Percentiles rank a stretch among this genome's conserved stretches.
phyloP scores from a whole-genome alignment of 768 basidiomycete species.

The Phaeotremella skinneri region DNA sequence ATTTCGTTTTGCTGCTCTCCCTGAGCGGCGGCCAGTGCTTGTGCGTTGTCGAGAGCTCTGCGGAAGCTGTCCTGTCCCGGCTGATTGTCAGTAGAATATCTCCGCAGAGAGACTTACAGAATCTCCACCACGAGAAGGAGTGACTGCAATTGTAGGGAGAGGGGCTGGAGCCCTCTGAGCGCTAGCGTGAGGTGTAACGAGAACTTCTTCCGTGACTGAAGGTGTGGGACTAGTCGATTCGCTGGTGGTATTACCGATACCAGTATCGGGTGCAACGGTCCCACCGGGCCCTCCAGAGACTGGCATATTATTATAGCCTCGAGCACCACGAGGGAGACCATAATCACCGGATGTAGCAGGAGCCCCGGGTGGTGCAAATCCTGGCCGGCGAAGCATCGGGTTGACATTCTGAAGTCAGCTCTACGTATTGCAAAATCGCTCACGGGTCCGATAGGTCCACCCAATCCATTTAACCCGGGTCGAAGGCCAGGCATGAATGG shows the following conservation, averaged over 20 bases:
- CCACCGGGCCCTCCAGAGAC: conserved; percentile 12
- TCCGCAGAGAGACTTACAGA: conserved; percentile 10
- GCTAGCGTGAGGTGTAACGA: conserved; percentile 30
- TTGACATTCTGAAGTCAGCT: conserved; percentile 39
- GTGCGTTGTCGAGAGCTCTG: conserved; percentile 35
- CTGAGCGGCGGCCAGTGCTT: conserved; percentile 46
- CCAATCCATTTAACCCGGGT: conserved; percentile 48
- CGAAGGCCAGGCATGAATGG: conserved; percentile 49
- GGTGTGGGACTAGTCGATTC: conserved; percentile 23
- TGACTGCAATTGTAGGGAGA: conserved; percentile 10
- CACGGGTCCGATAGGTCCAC: conserved; percentile 50
- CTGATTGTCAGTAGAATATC: conserved; percentile 8
- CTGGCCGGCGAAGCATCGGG: conserved; percentile 46
- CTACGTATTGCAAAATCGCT: not conserved
- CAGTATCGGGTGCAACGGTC: conserved; percentile 30
- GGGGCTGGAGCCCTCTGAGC: not conserved
- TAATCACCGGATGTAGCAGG: conserved; percentile 41
- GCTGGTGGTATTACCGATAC: conserved; percentile 36
- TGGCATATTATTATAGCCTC: conserved; percentile 30
- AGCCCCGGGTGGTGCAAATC: conserved; percentile 48
- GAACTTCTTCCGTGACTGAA: conserved; percentile 20
- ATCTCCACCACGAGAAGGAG: conserved; percentile 9
- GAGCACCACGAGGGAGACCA: conserved; percentile 46
- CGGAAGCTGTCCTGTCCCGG: conserved; percentile 31
- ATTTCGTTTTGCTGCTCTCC: conserved; percentile 51